Evolutionary conservation across 2,329 filamentous ascomycete genomes (phyloP), one percentile per base, ranked within the genome.

Genomic region (Fusarium bactridioides): DNA sequence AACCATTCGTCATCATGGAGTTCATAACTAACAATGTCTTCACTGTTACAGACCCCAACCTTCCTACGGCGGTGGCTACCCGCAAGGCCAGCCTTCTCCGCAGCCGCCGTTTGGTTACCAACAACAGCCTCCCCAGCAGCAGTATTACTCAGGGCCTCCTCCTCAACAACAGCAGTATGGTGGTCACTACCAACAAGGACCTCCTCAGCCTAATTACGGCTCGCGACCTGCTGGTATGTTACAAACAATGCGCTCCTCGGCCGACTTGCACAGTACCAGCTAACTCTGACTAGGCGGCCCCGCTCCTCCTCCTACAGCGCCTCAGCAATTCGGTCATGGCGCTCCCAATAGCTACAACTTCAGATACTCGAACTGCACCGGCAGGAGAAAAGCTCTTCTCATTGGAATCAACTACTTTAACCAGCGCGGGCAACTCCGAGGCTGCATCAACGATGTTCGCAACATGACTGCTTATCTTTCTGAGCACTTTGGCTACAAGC

Each of bases 341-440:
- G 94, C 95, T 19, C 94, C 94, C 23, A 87, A 90, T 71, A 88
- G 87, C 76, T 97, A 97, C 82, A 90, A 87, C 48, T 98, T 95
- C 82, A 93, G 95, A 82, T 98, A 98, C 82, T 97, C 94, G 51
- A 92, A 92, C 74, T 98, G 95, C 81, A 97, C 93, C 10, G 95
- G 95, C 50, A 90, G 91, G 77, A 87, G 95, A 79, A 98, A 98
- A 84, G 95, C 95, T 9, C 85, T 98, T 35, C 83, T 98, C 69
- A 95, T 98, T 75, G 95, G 95, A 61, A 97, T 98, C 86, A 98
- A 98, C 84, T 98, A 98, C 83, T 98, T 98, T 80, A 91, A 93
- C 57, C 95, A 98, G 83, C 90, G 93, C 64, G 95, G 95, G 33
- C 93, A 98, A 85, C 86, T 98, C 53, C 88, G 94, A 64, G 95